Base-by-base conservation (phyloP, 768 basidiomycete species). In the Asterophora lycoperdoides region DNA sequence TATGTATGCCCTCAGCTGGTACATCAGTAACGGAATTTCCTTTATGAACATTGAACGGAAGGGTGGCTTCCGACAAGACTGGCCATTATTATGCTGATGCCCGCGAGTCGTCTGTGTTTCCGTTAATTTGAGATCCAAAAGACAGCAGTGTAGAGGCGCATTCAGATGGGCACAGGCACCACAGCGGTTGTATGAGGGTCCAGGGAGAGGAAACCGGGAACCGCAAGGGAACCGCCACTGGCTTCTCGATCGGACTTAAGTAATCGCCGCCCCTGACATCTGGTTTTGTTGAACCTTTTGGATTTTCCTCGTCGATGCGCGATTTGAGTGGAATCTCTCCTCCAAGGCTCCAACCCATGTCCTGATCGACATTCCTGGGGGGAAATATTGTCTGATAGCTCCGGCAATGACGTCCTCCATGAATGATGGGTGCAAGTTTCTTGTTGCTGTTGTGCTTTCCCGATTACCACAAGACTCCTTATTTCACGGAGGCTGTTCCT, bases 1-100 rank as follows among this genome's bases (percentile, higher is more conserved):
- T n/a, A n/a, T n/a, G n/a, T n/a, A n/a, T n/a, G n/a, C n/a, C n/a
- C n/a, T n/a, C n/a, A n/a, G n/a, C n/a, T n/a, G n/a, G n/a, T n/a
- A n/a, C n/a, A n/a, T n/a, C n/a, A 23, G 4, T 10, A 10, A 43
- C 43, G 37, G 44, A 39, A 49, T 28, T 41, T 69, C 68, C 68
- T 70, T 62, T 58, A 68, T 68, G 62, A 52, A 61, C 70, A 68
- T 67, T 68, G 62, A 52, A 61, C 70, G 70, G 69, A 67, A 49
- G 44, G 54, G 64, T 67, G 68, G 65, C 67, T 68, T 67, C 59
- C 63, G 56, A 59, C n/a, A n/a, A n/a, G n/a, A n/a, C n/a, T 60
- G 63, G 64, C 36, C 30, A 38, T 51, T 51, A 55, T 54, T 42
- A 46, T 59, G 37, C 18, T 46, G 14, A 3, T 3, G 3, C 3